Evolutionary conservation across 148 eudicot species (phyloP).

Genomic region (Rhododendron vialii): DNA sequence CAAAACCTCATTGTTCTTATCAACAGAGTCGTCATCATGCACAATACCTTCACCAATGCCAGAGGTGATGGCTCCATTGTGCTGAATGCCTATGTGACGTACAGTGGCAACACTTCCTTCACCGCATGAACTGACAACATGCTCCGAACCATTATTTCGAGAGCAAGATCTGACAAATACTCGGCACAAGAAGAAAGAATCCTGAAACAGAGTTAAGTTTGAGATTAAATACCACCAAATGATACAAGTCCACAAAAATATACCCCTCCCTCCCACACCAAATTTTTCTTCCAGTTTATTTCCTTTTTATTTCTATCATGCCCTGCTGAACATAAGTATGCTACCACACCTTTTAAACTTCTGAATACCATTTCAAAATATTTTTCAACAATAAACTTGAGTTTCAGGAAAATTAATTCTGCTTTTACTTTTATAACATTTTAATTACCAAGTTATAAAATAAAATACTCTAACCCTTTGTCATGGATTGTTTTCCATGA

Average conservation of each 20-base stretch:
- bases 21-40: conserved; percentile 19
- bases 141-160: conserved; percentile 30
- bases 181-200: conserved; percentile 50
- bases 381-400: not conserved
- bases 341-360: not conserved
- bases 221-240: not conserved
- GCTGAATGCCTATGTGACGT: conserved; percentile 53
- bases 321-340: not conserved
- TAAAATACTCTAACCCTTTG: not conserved
- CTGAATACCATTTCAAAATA: not conserved
- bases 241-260: not conserved
- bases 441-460: not conserved
- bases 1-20: conserved; percentile 19
- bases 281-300: not conserved
- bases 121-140: conserved; percentile 39
- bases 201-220: conserved; percentile 32
- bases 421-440: not conserved
- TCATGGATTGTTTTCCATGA: not conserved
- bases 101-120: conserved; percentile 42
- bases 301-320: not conserved
- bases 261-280: not conserved
- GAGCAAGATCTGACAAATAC: conserved; percentile 30
- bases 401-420: not conserved
- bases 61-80: conserved; percentile 31
- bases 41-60: conserved; percentile 27